phyloP scores from a whole-genome alignment of 768 basidiomycete genomes.

The Amanita pallidorosea region DNA sequence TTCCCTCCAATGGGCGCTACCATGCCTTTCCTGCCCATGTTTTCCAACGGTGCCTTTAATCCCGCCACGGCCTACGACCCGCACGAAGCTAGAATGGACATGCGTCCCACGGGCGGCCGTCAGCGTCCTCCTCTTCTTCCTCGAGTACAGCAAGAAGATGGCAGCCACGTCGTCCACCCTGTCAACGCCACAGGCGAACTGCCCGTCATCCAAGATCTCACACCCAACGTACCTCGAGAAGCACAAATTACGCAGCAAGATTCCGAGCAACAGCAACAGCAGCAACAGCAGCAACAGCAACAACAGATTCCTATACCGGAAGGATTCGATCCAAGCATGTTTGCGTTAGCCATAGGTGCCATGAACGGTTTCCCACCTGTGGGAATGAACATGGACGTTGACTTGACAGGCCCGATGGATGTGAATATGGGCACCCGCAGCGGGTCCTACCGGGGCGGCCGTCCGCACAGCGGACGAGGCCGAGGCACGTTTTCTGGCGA shows the following conservation, averaged over 20 bases:
- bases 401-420: slow-evolving; percentile 10
- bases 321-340: slow-evolving; percentile 7
- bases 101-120: slow-evolving; percentile 41
- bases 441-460: slow-evolving; percentile 22
- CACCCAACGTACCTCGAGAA: slow-evolving; percentile 29
- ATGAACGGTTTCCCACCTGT: slow-evolving; percentile 8
- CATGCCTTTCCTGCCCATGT: slow-evolving; percentile 66
- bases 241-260: slow-evolving; percentile 17
- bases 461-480: slow-evolving; percentile 24
- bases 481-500: slow-evolving; percentile 58
- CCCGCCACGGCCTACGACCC: slow-evolving; percentile 58
- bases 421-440: slow-evolving; percentile 11
- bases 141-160: slow-evolving; percentile 44
- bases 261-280: slow-evolving; percentile 15
- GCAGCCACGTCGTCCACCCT: slow-evolving; percentile 25
- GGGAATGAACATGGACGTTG: slow-evolving; percentile 13
- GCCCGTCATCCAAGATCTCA: slow-evolving; percentile 77
- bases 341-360: slow-evolving; percentile 5
- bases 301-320: slow-evolving; percentile 6
- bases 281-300: slow-evolving; percentile 10
- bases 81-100: slow-evolving; percentile 71
- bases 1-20: slow-evolving; percentile 41
- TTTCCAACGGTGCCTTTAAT: slow-evolving; percentile 38
- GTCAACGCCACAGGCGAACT: slow-evolving; percentile 54
- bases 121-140: slow-evolving; percentile 49